These are phyloP conservation scores for Syzygium oleosum DNA, from an alignment of 345 rosid species.

Conservation along the genomic window DNA sequence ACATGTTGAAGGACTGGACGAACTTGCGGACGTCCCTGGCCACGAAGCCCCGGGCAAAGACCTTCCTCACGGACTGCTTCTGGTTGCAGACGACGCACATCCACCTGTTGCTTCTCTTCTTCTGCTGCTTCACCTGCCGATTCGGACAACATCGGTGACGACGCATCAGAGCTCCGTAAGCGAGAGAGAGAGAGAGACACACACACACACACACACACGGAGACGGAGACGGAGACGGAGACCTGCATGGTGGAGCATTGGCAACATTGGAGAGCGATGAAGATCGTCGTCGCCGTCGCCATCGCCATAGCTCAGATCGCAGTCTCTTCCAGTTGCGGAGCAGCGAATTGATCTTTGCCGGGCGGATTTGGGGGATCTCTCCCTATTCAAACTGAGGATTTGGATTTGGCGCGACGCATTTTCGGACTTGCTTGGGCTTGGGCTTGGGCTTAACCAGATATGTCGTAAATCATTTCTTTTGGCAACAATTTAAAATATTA, in stretches of 20 bases:
- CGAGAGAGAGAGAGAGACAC: neutral
- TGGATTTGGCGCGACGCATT: neutral
- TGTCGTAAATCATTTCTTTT: neutral
- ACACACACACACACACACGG: neutral
- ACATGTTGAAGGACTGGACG: conserved; percentile 76
- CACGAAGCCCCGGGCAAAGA: conserved; percentile 53
- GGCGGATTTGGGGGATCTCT: neutral
- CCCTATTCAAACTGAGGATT: neutral
- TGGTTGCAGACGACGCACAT: conserved; percentile 75
- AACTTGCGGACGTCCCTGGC: conserved; percentile 74
- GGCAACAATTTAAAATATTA: neutral
- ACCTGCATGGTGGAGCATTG: conserved; percentile 93
- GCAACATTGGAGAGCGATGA: conserved; percentile 72
- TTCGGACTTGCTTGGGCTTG: neutral
- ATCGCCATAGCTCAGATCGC: neutral
- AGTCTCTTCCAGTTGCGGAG: neutral
- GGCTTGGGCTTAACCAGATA: neutral
- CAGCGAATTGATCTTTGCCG: neutral
- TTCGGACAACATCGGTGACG: neutral
- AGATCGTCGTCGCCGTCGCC: conserved; percentile 12
- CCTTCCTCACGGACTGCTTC: conserved; percentile 62
- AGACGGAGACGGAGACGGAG: neutral
- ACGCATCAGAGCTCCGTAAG: neutral
- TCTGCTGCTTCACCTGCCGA: conserved; percentile 80
- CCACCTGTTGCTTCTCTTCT: conserved; percentile 76